Base-by-base conservation (phyloP, 495 filamentous ascomycete genomes). In the Lindgomyces ingoldianus region DNA sequence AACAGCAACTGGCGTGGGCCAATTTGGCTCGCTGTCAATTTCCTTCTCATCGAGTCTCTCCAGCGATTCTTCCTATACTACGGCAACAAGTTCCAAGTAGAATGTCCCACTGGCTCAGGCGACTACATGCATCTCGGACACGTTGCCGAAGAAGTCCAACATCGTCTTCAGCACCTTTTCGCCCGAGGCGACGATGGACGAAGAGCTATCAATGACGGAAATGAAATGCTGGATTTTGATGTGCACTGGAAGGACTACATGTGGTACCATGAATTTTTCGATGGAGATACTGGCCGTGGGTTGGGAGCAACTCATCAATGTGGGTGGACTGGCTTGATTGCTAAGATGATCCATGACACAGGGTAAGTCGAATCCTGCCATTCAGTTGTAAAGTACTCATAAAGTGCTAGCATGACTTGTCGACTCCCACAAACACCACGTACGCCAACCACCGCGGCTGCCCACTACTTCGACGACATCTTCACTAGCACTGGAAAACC, bases 261-360 rank as follows among this genome's bases (percentile, higher is more conserved):
- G 62, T 96, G 91, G 88, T 98, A 95, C 81, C 88, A 96, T 71
- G 93, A 98, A 74, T 98, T 95, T 79, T 98, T 98, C 70, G 93
- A 98, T 69, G 93, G 90, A 26, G 94, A 98, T 72, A 87, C 80
- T 25, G 93, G 94, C 16, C 86, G 91, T 53, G 93, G 94, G 4
- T 80, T 97, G 8, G 93, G 93, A 55, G 91, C 93, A 22, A 94
- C 90, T 48, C 94, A 98, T 75, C 93, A 98, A 74, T 96, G 91
- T 63, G 93, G 93, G 4, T 98, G 94, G 94, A 96, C 93, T n/a
- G 94, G 93, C 0, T 72, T 98, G 49, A 90, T 98, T 70, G 93
- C 93, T 9, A 93, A 95, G 72, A 86, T 98, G 84, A 97, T 98
- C 54, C 93, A 98, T 63, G 93, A 98, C 68, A 96, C 93, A 62